A percentile compares a stretch with the other conserved stretches of the same genome.
Conservation (phyloP, 2,329 filamentous ascomycete species). For the Fusarium incarnatum region DNA sequence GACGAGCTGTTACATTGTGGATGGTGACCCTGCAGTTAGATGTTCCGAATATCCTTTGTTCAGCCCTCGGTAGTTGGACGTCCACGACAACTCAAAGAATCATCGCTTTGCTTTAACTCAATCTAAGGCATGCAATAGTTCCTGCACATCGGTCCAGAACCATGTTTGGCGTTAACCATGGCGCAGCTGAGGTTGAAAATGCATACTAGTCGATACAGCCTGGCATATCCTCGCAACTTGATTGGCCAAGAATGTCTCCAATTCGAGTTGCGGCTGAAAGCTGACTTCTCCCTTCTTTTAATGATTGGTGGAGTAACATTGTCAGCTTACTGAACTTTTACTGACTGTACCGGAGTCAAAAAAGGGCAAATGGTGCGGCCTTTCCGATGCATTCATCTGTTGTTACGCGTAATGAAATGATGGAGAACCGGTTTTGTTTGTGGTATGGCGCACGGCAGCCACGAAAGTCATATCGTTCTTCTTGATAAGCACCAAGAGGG, state of each 20-base stretch:
- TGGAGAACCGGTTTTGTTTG: no score
- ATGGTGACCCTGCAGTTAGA: neutral
- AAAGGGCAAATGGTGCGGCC: neutral
- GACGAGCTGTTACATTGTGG: neutral
- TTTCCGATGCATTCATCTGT: neutral
- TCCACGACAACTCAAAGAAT: neutral
- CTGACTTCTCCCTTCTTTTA: neutral
- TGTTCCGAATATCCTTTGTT: rapidly evolving
- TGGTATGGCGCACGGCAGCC: no score
- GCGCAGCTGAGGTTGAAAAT: neutral
- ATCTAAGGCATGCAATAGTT: neutral
- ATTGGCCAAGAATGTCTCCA: neutral
- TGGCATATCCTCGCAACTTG: neutral
- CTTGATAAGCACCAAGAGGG: rapidly evolving
- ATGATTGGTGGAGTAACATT: neutral
- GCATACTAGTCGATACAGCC: neutral
- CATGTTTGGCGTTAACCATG: neutral
- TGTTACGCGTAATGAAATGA: rapidly evolving
- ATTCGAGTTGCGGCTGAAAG: neutral
- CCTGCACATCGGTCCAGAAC: neutral
- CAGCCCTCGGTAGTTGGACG: neutral
- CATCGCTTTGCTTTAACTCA: no score
- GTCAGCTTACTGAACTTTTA: neutral
- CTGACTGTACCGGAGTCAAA: neutral
- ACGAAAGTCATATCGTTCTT: no score